phyloP scores from a whole-genome alignment of 2,329 filamentous ascomycete species.

The Trichoderma citrinoviride region DNA sequence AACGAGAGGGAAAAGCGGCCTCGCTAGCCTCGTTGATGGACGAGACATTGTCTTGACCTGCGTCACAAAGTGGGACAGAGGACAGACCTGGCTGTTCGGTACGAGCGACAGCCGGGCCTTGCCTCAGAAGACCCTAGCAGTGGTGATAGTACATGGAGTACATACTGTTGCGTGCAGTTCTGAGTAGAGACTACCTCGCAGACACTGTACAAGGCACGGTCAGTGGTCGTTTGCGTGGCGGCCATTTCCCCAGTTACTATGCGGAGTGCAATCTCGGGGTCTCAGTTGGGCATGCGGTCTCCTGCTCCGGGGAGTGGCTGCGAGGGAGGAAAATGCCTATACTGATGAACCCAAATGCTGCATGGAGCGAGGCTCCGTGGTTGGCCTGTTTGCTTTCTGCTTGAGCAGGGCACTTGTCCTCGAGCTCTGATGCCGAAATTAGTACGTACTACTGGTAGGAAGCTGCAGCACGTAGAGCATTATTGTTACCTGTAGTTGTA shows the following conservation, averaged over 20 bases:
- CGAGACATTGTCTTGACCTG: constrained; percentile 6
- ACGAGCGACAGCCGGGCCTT: constrained; percentile 8
- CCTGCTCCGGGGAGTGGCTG: neutral
- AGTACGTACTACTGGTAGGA: neutral
- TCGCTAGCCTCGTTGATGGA: neutral
- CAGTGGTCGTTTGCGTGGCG: neutral
- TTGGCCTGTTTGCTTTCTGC: neutral
- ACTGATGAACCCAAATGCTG: neutral
- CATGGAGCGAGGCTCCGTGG: neutral
- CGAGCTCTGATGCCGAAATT: neutral
- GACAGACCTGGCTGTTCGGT: constrained; percentile 3
- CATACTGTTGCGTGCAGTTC: too few relatives aligned
- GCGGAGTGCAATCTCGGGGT: neutral
- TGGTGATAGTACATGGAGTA: neutral
- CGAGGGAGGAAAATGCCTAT: neutral
- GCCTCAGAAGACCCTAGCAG: neutral
- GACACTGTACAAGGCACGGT: too few relatives aligned
- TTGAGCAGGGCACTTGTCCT: neutral
- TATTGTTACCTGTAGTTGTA: neutral
- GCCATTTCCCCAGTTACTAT: neutral
- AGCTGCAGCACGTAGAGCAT: neutral
- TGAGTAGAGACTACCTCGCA: too few relatives aligned
- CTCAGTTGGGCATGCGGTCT: neutral
- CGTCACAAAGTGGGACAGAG: neutral
- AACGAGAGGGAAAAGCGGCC: neutral